Conservation (phyloP, 768 basidiomycete genomes). For the Termitomyces sp. region DNA sequence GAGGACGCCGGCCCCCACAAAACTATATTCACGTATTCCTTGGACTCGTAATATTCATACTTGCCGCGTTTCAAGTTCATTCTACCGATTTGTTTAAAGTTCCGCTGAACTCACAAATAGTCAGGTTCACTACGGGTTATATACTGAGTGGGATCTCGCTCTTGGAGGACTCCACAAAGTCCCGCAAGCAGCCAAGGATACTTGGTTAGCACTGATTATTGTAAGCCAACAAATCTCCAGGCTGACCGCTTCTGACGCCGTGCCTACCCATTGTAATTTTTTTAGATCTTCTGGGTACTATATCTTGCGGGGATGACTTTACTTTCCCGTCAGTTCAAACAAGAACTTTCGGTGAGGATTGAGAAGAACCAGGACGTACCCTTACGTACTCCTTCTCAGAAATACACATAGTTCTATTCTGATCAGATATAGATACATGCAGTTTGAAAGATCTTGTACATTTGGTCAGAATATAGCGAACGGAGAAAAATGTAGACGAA, state of each 20-base stretch:
- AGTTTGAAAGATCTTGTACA: conserved; percentile 4
- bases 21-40: conserved; percentile 51
- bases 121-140: conserved; percentile 45
- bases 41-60: conserved; percentile 46
- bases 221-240: conserved; percentile 18
- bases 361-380: conserved; percentile 13
- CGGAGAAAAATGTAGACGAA: conserved; percentile 9
- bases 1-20: conserved; percentile 39
- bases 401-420: conserved; percentile 1
- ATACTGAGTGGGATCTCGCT: conserved; percentile 33
- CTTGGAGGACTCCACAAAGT: conserved; percentile 30
- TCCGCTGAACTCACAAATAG: background rate
- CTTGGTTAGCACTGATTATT: conserved; percentile 40
- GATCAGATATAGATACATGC: conserved; percentile 18
- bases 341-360: conserved; percentile 26
- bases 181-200: conserved; percentile 32
- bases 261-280: background rate
- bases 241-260: background rate
- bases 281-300: conserved; percentile 41
- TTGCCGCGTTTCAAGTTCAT: conserved; percentile 46
- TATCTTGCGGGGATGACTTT: conserved; percentile 36
- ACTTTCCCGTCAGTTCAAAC: conserved; percentile 38
- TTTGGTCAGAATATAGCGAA: conserved; percentile 13
- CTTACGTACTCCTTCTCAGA: background rate
- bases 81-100: background rate